These are phyloP conservation scores for Coriolopsis trogii DNA, from an alignment of 1,284 basidiomycete genomes.

Conservation along the genomic window DNA sequence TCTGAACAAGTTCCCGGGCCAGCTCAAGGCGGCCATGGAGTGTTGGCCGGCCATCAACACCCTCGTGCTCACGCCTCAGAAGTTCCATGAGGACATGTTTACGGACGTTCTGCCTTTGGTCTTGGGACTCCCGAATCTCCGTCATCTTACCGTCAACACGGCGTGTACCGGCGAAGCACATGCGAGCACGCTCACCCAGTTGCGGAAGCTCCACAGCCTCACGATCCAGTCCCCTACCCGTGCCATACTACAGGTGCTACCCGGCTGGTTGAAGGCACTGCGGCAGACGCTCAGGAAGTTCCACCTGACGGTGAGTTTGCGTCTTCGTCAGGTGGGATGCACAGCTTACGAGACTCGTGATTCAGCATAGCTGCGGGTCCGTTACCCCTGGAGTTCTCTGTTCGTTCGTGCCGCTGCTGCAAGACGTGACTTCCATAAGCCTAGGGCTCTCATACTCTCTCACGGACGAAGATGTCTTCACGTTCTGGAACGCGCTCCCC, in stretches of 20 bases:
- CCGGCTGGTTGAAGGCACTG: slow-evolving; percentile 46
- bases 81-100: slow-evolving; percentile 42
- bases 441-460: slow-evolving; percentile 59
- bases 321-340: neutral
- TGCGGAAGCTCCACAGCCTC: slow-evolving; percentile 40
- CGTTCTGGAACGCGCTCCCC: slow-evolving; percentile 43
- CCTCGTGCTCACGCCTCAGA: slow-evolving; percentile 42
- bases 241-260: slow-evolving; percentile 46
- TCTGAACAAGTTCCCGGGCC: slow-evolving; percentile 36
- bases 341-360: neutral
- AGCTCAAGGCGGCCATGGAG: slow-evolving; percentile 37
- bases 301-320: slow-evolving; percentile 41
- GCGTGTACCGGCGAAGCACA: slow-evolving; percentile 41
- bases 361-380: slow-evolving; percentile 57
- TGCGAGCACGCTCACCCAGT: slow-evolving; percentile 36
- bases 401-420: slow-evolving; percentile 41
- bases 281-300: slow-evolving; percentile 38
- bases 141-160: slow-evolving; percentile 42
- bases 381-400: slow-evolving; percentile 58
- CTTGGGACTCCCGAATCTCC: slow-evolving; percentile 29
- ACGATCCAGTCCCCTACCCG: slow-evolving; percentile 46
- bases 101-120: slow-evolving; percentile 35
- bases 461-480: slow-evolving; percentile 50
- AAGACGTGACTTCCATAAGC: slow-evolving; percentile 36
- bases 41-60: slow-evolving; percentile 43